A percentile compares a stretch with the other conserved stretches of the same genome.
Evolutionary conservation across 768 basidiomycete species (phyloP).

Genomic region (Termitomyces sp.): DNA sequence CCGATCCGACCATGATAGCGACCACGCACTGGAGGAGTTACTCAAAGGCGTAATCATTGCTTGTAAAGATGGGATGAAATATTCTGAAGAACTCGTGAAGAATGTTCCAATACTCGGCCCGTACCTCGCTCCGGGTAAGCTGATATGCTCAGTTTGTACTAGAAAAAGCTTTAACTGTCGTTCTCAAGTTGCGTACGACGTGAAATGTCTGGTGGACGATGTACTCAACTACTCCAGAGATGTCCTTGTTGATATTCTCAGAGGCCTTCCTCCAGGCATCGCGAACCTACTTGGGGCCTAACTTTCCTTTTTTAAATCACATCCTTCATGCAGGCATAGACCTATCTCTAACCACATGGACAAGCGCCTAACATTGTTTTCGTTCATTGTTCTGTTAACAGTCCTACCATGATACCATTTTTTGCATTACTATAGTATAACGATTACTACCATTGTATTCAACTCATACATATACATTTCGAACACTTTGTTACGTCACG

Average conservation of each 20-base stretch:
- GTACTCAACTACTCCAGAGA: constrained; percentile 44
- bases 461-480: too few relatives aligned
- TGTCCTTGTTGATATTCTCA: constrained; percentile 40
- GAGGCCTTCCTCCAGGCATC: constrained; percentile 33
- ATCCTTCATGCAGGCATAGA: constrained; percentile 22
- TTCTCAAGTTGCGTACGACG: constrained; percentile 43
- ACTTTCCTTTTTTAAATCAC: constrained; percentile 12
- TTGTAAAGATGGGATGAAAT: constrained; percentile 38
- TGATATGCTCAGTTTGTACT: background rate
- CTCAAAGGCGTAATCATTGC: constrained; percentile 45
- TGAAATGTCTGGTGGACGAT: constrained; percentile 56
- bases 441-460: constrained; percentile 32
- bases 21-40: constrained; percentile 36
- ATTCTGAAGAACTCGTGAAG: constrained; percentile 24
- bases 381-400: constrained; percentile 20
- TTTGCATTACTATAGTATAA: background rate
- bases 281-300: constrained; percentile 17
- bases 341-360: constrained; percentile 17
- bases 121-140: constrained; percentile 50
- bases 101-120: constrained; percentile 42
- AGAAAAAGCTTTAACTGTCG: background rate
- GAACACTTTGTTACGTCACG: too few relatives aligned
- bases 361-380: constrained; percentile 13
- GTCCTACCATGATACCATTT: constrained; percentile 6
- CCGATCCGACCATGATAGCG: constrained; percentile 42